phyloP scores from a whole-genome alignment of 805 yeast genomes.

The Metschnikowia sp. region DNA sequence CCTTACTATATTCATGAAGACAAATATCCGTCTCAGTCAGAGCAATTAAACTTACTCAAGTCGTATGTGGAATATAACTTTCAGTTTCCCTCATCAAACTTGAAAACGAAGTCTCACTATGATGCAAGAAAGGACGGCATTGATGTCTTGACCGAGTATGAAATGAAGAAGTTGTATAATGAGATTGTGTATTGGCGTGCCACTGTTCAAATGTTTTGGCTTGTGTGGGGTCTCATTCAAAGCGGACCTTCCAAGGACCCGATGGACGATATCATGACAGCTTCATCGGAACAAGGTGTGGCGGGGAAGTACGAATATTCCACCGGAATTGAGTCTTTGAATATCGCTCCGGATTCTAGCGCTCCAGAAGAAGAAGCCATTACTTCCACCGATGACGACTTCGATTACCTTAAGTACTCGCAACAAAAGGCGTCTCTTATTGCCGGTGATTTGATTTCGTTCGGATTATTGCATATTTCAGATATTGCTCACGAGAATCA shows the following conservation, averaged over 20 bases:
- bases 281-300: constrained; percentile 34
- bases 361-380: constrained; percentile 30
- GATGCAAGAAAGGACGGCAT: constrained; percentile 19
- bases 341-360: constrained; percentile 23
- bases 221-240: constrained; percentile 88
- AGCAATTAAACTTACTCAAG: constrained; percentile 66
- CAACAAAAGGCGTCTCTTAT: constrained; percentile 69
- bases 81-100: constrained; percentile 32
- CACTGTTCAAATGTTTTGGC: constrained; percentile 76
- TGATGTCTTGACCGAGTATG: constrained; percentile 31
- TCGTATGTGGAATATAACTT: constrained; percentile 71
- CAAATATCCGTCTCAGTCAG: constrained; percentile 63
- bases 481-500: constrained; percentile 25
- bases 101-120: constrained; percentile 18
- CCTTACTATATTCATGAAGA: constrained; percentile 52
- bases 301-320: constrained; percentile 39
- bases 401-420: constrained; percentile 75
- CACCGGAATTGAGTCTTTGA: constrained; percentile 48
- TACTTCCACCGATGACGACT: constrained; percentile 52
- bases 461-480: constrained; percentile 46
- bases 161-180: constrained; percentile 53
- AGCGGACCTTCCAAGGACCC: constrained; percentile 43
- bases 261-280: constrained; percentile 16
- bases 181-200: constrained; percentile 79
- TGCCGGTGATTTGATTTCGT: constrained; percentile 67